These are phyloP conservation scores for Petasospora rhodanensis DNA, from an alignment of 1,139 yeast species.

Conservation along the genomic window DNA sequence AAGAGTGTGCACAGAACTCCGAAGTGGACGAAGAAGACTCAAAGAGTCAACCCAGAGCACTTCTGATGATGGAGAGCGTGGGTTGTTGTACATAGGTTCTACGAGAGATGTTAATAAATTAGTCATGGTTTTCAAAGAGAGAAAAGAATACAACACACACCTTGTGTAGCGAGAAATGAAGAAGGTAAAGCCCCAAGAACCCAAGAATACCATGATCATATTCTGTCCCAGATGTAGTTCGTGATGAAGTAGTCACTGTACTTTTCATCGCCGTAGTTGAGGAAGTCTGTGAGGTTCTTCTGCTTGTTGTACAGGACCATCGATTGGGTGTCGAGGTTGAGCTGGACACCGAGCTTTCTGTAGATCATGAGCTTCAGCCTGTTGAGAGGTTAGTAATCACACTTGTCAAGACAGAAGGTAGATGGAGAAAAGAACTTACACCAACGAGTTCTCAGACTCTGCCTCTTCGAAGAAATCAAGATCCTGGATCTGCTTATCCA, in stretches of 20 bases:
- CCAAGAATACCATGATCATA: too few species aligned
- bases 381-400: slow-evolving; percentile 3
- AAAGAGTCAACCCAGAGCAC: slow-evolving; percentile 76
- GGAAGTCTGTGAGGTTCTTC: slow-evolving; percentile 43
- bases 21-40: slow-evolving; percentile 82
- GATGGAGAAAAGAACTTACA: slow-evolving; percentile 12
- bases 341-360: slow-evolving; percentile 33
- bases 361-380: slow-evolving; percentile 33
- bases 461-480: slow-evolving; percentile 25
- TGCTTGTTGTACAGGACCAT: slow-evolving; percentile 49
- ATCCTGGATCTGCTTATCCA: slow-evolving; percentile 27
- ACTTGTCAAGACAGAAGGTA: slow-evolving; percentile 7
- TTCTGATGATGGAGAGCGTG: too few species aligned
- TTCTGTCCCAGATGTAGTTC: slow-evolving; percentile 68
- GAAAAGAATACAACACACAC: too few species aligned
- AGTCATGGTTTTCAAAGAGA: too few species aligned
- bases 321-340: slow-evolving; percentile 35
- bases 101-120: too few species aligned
- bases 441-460: slow-evolving; percentile 31
- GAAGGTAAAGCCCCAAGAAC: too few species aligned
- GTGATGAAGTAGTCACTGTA: slow-evolving; percentile 62
- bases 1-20: slow-evolving; percentile 85
- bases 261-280: slow-evolving; percentile 49
- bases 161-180: too few species aligned
- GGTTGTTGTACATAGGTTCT: too few species aligned